phyloP scores from a whole-genome alignment of 164 flowering plant genomes.

The Saururus chinensis region DNA sequence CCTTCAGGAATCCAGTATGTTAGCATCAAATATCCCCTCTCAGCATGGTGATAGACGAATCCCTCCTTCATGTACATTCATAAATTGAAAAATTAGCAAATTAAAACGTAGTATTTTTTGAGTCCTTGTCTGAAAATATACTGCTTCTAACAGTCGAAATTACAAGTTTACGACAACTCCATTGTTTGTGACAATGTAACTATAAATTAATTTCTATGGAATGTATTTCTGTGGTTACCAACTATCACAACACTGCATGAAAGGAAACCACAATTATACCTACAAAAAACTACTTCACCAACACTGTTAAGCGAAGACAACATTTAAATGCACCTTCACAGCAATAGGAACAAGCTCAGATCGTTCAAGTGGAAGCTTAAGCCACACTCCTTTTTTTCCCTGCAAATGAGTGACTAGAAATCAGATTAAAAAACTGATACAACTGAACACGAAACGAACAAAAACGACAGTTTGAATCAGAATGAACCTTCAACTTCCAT shows the following conservation, averaged over 20 bases:
- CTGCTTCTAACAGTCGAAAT: background rate
- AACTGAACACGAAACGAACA: background rate
- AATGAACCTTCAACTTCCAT: constrained; percentile 60
- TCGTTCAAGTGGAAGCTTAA: constrained; percentile 53
- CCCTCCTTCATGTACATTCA: constrained; percentile 53
- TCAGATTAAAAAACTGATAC: background rate
- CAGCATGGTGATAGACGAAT: constrained; percentile 87
- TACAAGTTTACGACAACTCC: background rate
- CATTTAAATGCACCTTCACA: constrained; percentile 38
- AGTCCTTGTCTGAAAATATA: background rate
- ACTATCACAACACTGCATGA: background rate
- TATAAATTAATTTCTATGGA: background rate
- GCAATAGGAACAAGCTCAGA: constrained; percentile 87
- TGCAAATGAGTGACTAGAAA: constrained; percentile 11
- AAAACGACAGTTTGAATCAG: background rate
- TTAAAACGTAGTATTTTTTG: no score
- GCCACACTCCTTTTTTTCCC: constrained; percentile 95
- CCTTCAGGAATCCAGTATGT: constrained; percentile 88
- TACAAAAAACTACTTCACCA: background rate
- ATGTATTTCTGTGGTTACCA: background rate
- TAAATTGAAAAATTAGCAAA: background rate
- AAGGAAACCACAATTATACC: background rate
- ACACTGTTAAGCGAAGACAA: background rate
- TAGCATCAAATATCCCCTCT: constrained; percentile 66
- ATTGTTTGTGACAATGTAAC: background rate